Percentiles rank a stretch among this genome's conserved stretches.
These are phyloP conservation scores for Solanum chaucha DNA, from an alignment of 257 asterid species.

Conservation along the genomic window DNA sequence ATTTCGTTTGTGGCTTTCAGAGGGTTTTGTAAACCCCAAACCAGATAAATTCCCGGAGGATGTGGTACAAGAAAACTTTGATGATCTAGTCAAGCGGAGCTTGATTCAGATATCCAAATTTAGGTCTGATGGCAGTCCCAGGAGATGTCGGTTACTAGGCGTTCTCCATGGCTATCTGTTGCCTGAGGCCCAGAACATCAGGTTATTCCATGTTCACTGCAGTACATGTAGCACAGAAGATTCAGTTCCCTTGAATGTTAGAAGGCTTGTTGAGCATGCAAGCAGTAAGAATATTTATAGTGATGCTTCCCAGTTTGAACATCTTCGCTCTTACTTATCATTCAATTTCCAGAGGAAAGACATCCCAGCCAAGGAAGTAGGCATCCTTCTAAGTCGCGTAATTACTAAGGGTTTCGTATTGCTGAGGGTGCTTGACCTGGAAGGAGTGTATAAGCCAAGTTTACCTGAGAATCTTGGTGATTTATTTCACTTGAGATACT, in stretches of 20 bases:
- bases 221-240: background rate
- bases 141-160: slow-evolving; percentile 21
- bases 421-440: slow-evolving; percentile 34
- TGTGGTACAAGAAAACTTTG: slow-evolving; percentile 6
- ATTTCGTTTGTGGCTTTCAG: slow-evolving; percentile 27
- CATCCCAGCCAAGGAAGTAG: slow-evolving; percentile 20
- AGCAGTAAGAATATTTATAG: background rate
- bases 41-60: background rate
- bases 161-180: slow-evolving; percentile 12
- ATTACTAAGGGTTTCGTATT: slow-evolving; percentile 14
- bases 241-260: background rate
- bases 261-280: slow-evolving; percentile 20
- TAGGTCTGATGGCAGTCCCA: slow-evolving; percentile 25
- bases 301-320: background rate
- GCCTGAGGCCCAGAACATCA: slow-evolving; percentile 4
- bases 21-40: slow-evolving; percentile 17
- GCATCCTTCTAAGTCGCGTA: slow-evolving; percentile 5
- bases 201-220: slow-evolving; percentile 20
- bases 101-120: slow-evolving; percentile 23
- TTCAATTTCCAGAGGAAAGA: slow-evolving; percentile 21
- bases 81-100: slow-evolving; percentile 12
- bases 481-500: slow-evolving; percentile 16
- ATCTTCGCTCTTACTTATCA: slow-evolving; percentile 17
- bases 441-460: slow-evolving; percentile 26
- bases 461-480: slow-evolving; percentile 29